Percentiles rank a stretch among this genome's conserved stretches.
These are phyloP conservation scores for Ustilago shanxiensis DNA, from an alignment of 1,284 basidiomycete species.

Conservation along the genomic window DNA sequence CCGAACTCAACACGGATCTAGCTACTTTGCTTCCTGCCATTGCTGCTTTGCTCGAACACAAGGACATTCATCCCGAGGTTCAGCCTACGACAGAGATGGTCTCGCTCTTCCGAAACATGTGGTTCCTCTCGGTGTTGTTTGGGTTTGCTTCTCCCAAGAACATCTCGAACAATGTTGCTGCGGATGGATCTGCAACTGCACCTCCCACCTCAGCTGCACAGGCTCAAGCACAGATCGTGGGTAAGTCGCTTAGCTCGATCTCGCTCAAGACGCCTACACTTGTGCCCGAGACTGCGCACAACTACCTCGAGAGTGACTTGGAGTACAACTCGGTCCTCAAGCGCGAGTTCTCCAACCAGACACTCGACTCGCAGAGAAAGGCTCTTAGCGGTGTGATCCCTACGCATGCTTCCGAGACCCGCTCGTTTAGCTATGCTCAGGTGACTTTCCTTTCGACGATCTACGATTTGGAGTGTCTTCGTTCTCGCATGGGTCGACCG, in stretches of 20 bases:
- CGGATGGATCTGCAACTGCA: slow-evolving; percentile 16
- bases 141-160: slow-evolving; percentile 74
- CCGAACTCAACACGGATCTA: slow-evolving; percentile 61
- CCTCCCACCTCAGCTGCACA: slow-evolving; percentile 73
- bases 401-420: slow-evolving; percentile 79
- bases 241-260: slow-evolving; percentile 77
- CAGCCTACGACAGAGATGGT: slow-evolving; percentile 78
- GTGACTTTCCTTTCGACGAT: slow-evolving; percentile 88
- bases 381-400: slow-evolving; percentile 74
- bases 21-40: slow-evolving; percentile 82
- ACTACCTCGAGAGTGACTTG: slow-evolving; percentile 87
- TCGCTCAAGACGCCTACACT: slow-evolving; percentile 88
- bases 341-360: slow-evolving; percentile 71
- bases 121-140: slow-evolving; percentile 88
- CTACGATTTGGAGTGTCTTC: slow-evolving; percentile 89
- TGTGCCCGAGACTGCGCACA: slow-evolving; percentile 84
- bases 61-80: slow-evolving; percentile 78
- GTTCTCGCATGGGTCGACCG: slow-evolving; percentile 82
- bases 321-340: slow-evolving; percentile 91
- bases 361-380: slow-evolving; percentile 64
- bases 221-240: slow-evolving; percentile 79
- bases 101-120: slow-evolving; percentile 89
- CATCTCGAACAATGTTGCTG: slow-evolving; percentile 23
- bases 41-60: slow-evolving; percentile 85
- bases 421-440: slow-evolving; percentile 83